Base-by-base conservation (phyloP, 2,329 filamentous ascomycete genomes). In the Neurospora crassa region DNA sequence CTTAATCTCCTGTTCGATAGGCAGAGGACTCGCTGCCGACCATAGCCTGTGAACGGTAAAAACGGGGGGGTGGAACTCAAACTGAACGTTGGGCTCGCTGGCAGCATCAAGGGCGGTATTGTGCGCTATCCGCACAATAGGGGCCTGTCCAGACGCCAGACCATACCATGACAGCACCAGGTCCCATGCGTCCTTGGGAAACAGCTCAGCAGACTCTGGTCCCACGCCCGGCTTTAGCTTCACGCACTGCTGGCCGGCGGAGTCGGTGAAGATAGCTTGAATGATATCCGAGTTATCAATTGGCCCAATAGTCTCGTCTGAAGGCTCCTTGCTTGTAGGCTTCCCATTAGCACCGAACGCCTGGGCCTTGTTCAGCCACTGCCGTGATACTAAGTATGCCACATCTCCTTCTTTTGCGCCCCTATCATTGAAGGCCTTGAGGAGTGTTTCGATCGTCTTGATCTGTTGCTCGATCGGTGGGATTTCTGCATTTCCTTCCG, bases 221-320 rank as follows among this genome's bases (percentile, higher is more conserved):
- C 90, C 85, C 67, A 90, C 82, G 18, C 90, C 92, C 1, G 88
- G 88, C 75, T 90, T 91, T 67, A 98, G 84, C 3, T 92, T 90
- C 41, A 95, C 87, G 76, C 94, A 97, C 18, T 86, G 83, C 16
- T 82, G 81, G 67, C 82, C 83, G 20, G 79, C 79, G 11, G 84
- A 81, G 72, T 89, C 86, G 68, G 80, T 80, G 71, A 90, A 82
- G 43, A 86, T 84, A 73, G 90, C 86, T 72, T 90, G 83, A 69
- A 94, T 89, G 72, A 97, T 90, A 78, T 94, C 91, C 0, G 91
- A 89, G 78, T 97, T 97, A 83, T 97, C 93, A 41, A 98, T 87
- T 0, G 92, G 92, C 1, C 94, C 94, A 71, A 96, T 86, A 8
- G 82, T 76, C 5, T 88, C 86, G 71, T 90, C 86, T 12, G 84